phyloP scores from a whole-genome alignment of 2,329 filamentous ascomycete species.

The Diaporthe capsici region DNA sequence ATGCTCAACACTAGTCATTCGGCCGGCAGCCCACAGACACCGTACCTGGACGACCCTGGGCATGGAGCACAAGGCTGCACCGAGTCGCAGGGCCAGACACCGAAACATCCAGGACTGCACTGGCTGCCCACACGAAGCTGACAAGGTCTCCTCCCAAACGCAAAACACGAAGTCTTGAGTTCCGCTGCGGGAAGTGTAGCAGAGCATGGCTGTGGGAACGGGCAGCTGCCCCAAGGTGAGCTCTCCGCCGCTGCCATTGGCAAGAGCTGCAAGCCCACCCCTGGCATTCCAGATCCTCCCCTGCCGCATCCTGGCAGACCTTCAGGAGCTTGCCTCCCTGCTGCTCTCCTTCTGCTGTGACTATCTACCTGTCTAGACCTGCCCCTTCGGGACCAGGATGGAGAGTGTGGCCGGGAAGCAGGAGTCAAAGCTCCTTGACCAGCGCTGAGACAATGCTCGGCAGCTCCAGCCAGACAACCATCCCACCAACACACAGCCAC shows the following conservation, averaged over 20 bases:
- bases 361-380: slow-evolving; percentile 4
- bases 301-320: slow-evolving; percentile 16
- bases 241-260: slow-evolving; percentile 18
- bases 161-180: slow-evolving; percentile 26
- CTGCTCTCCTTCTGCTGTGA: background rate
- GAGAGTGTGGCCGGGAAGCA: background rate
- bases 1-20: slow-evolving; percentile 31
- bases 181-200: slow-evolving; percentile 25
- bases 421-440: background rate
- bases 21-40: slow-evolving; percentile 5
- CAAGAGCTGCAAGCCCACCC: slow-evolving; percentile 23
- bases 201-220: slow-evolving; percentile 22
- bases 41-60: background rate
- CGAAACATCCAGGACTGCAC: background rate
- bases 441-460: slow-evolving; percentile 14
- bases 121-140: background rate
- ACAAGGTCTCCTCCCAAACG: slow-evolving; percentile 30
- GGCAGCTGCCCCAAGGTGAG: slow-evolving; percentile 13
- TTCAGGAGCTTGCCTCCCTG: slow-evolving; percentile 28
- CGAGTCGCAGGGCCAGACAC: slow-evolving; percentile 7
- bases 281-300: slow-evolving; percentile 17
- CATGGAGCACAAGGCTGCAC: background rate
- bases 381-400: slow-evolving; percentile 1
- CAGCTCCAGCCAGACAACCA: background rate
- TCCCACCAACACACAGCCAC: slow-evolving; percentile 17